Evolutionary conservation across 176 grass and related monocot genomes (phyloP), one percentile per base, ranked within the genome.

Genomic region (Thalia dealbata): DNA sequence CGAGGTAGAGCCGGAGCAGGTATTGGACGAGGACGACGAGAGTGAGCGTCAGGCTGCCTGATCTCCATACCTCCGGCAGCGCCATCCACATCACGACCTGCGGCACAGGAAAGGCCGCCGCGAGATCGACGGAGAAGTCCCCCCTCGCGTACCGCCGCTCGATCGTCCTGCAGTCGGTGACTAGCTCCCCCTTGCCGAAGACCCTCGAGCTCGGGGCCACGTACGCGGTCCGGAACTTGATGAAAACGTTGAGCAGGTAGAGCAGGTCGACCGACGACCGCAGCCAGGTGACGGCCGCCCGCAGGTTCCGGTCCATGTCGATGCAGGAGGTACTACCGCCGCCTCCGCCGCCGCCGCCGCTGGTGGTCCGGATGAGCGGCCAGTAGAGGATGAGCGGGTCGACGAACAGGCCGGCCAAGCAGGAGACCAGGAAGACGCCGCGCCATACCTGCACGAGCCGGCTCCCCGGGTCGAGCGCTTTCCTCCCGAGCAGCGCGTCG

Each of bases 301-400:
- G 82, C 50, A 97, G 81, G 18, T 26, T 1, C 56, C 7, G 56
- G 23, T 61, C 56, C 56, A 61, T 23, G 21, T 61, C 21, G 56
- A 61, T 61, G 56, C 56, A 61, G 1, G 56, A 22, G 9, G 56
- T 24, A n/a, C n/a, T n/a, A n/a, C n/a, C n/a, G n/a, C n/a, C n/a
- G n/a, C n/a, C n/a, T n/a, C n/a, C n/a, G n/a, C n/a, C n/a, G n/a
- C n/a, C n/a, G n/a, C n/a, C n/a, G 0, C 56, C 21, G 8, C 18
- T 19, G 22, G 8, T 61, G 0, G n/a, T 6, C 9, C 25, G 5
- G 3, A 61, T 61, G 2, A 61, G 21, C 9, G 56, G 56, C 56
- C 56, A 61, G 80, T 92, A 97, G 87, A 97, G 92, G 76, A 92
- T 92, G 38, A 97, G 73, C 19, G 93, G 93, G 48, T 97, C 89